These are phyloP conservation scores for fission yeast (Schizosaccharomyces pombe) DNA, from an alignment of 805 yeast genomes.

Conservation along the genomic window DNA sequence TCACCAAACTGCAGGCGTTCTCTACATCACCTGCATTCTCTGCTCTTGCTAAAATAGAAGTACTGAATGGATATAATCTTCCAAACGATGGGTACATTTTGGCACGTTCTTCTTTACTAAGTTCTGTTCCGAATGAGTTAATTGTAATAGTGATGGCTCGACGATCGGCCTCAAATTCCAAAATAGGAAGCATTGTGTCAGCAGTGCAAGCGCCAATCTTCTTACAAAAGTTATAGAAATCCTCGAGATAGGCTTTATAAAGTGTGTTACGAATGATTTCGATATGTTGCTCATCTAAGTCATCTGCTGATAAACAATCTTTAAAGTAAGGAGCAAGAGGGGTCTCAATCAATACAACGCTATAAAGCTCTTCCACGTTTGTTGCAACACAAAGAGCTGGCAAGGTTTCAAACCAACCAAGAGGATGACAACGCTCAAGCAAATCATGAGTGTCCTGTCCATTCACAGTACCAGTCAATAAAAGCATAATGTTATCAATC, in stretches of 20 bases:
- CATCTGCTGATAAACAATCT: constrained; percentile 57
- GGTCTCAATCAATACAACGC: constrained; percentile 81
- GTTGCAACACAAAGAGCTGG: constrained; percentile 90
- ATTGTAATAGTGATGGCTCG: constrained; percentile 77
- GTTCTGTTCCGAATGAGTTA: constrained; percentile 67
- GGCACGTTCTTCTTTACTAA: constrained; percentile 47
- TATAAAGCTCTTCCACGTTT: constrained; percentile 78
- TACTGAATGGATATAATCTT: constrained; percentile 45
- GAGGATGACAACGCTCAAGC: constrained; percentile 75
- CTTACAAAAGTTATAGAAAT: constrained; percentile 44
- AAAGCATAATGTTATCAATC: constrained; percentile 90
- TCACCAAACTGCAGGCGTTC: constrained; percentile 14
- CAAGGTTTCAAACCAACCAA: constrained; percentile 95
- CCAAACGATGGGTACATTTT: constrained; percentile 66
- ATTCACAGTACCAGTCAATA: constrained; percentile 92
- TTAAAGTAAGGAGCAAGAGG: constrained; percentile 94
- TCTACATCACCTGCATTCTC: constrained; percentile 76
- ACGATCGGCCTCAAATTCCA: constrained; percentile 85
- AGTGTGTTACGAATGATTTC: constrained; percentile 81
- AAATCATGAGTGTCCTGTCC: constrained; percentile 80
- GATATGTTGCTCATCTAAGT: constrained; percentile 80
- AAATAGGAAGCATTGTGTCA: constrained; percentile 54
- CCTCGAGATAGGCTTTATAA: constrained; percentile 81
- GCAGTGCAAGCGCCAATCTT: constrained; percentile 52
- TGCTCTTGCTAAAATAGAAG: constrained; percentile 41